A percentile compares a stretch with the other conserved stretches of the same genome.
These are phyloP conservation scores for Botrytis fragariae DNA, from an alignment of 2,329 filamentous ascomycete species.

Conservation along the genomic window DNA sequence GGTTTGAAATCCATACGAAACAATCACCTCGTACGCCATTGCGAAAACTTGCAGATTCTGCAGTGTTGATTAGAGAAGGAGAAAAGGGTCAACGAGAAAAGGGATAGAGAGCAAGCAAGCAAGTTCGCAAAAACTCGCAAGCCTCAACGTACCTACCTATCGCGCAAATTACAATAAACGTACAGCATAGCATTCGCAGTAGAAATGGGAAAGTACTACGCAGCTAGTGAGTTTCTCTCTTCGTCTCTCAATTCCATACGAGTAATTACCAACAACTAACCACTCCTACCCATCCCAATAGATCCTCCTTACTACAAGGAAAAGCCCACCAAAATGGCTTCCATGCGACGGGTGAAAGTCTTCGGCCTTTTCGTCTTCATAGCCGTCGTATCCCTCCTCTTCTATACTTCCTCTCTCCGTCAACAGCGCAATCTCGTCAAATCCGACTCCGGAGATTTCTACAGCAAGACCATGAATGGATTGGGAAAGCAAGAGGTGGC, in stretches of 20 bases:
- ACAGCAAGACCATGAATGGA: constrained; percentile 57
- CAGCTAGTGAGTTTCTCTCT: constrained; percentile 9
- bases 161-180: not conserved
- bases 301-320: constrained; percentile 26
- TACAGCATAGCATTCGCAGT: not conserved
- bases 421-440: constrained; percentile 45
- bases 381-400: constrained; percentile 65
- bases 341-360: constrained; percentile 66
- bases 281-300: not conserved
- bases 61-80: not conserved
- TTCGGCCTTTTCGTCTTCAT: constrained; percentile 63
- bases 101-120: no score
- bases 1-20: not conserved
- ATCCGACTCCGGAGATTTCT: constrained; percentile 55
- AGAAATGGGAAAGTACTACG: constrained; percentile 19
- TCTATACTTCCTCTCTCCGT: constrained; percentile 64
- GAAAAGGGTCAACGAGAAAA: not conserved
- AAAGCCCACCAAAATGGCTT: constrained; percentile 54
- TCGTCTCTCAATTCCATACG: not conserved
- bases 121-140: not conserved
- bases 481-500: constrained; percentile 37
- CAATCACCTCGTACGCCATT: not conserved
- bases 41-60: not conserved
- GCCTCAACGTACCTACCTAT: not conserved
- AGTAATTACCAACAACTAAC: constrained; percentile 1